phyloP scores from a whole-genome alignment of 768 basidiomycete genomes.

The Suillus luteus region DNA sequence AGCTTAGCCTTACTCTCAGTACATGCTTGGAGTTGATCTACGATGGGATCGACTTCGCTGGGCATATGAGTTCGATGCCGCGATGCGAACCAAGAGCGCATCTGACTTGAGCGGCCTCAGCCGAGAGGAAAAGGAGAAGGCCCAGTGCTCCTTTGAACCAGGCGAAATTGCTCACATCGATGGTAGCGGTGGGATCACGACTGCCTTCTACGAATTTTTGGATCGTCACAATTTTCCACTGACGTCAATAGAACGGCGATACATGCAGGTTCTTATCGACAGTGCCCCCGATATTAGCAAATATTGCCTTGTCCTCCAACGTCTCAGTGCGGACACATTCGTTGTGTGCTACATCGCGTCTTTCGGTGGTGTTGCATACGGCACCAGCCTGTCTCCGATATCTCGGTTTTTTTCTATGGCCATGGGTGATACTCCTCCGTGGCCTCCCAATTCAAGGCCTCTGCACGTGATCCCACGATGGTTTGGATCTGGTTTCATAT shows the following conservation, averaged over 20 bases:
- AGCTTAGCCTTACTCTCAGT: conserved; percentile 1
- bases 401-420: conserved; percentile 39
- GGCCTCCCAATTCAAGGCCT: conserved; percentile 30
- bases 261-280: background rate
- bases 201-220: conserved; percentile 16
- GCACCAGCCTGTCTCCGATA: conserved; percentile 26
- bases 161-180: conserved; percentile 18
- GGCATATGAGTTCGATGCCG: conserved; percentile 16
- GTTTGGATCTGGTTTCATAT: conserved; percentile 32
- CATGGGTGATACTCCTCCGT: conserved; percentile 31
- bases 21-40: conserved; percentile 14
- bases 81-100: conserved; percentile 11
- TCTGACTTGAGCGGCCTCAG: conserved; percentile 8
- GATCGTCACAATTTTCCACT: conserved; percentile 5
- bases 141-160: conserved; percentile 11
- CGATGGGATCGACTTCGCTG: conserved; percentile 17
- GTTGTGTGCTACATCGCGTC: conserved; percentile 41
- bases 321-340: conserved; percentile 30
- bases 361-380: conserved; percentile 31
- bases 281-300: conserved; percentile 9
- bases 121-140: conserved; percentile 4
- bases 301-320: conserved; percentile 38
- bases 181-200: conserved; percentile 12
- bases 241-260: conserved; percentile 7
- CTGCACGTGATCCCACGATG: conserved; percentile 34